Evolutionary conservation across 495 filamentous ascomycete genomes (phyloP), one percentile per base, ranked within the genome.

Genomic region (Extremus antarcticus): DNA sequence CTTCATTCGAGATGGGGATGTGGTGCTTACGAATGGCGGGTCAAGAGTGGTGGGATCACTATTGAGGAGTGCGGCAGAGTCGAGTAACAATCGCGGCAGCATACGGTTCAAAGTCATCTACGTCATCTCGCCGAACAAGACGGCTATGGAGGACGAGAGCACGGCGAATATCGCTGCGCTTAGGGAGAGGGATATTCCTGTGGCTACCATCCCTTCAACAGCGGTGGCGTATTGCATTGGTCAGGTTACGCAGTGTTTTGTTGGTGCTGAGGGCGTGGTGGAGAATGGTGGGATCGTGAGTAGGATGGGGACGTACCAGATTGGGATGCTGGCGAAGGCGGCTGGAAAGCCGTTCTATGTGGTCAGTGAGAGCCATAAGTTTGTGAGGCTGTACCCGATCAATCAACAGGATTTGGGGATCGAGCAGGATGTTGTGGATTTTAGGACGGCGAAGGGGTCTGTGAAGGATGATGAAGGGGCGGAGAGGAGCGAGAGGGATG

Each of bases 351-450:
- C 86, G 0, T 87, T 97, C 66, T 94, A 90, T 65, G 90, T 94
- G 22, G 89, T 88, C 7, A 87, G 87, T 3, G 92, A 98, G 69
- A 94, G 87, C 60, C 91, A 98, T 73, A 98, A 94, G 70, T 94
- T 94, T 63, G 88, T 91, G 35, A 74, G 87, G 54, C 71, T 90
- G 22, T 90, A 86, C 62, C 88, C 88, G 8, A 65, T 89, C 16
- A 79, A 82, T 47, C 87, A 90, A 64, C 86, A 84, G 65, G 84
- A 90, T 63, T 73, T 92, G 47, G 83, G 81, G 32, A 80, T 91
- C 50, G 77, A 84, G 58, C 87, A 90, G 61, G 78, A 78, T 49
- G 80, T 90, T 19, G 77, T 92, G 46, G 79, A 83, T 51, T 92
- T 87, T 71, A 74, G 70, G 66, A 64, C 65, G 24, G 50, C 45